Evolutionary conservation across 2,329 filamentous ascomycete genomes (phyloP), one percentile per base, ranked within the genome.

Genomic region (Thermothelomyces thermophilus): DNA sequence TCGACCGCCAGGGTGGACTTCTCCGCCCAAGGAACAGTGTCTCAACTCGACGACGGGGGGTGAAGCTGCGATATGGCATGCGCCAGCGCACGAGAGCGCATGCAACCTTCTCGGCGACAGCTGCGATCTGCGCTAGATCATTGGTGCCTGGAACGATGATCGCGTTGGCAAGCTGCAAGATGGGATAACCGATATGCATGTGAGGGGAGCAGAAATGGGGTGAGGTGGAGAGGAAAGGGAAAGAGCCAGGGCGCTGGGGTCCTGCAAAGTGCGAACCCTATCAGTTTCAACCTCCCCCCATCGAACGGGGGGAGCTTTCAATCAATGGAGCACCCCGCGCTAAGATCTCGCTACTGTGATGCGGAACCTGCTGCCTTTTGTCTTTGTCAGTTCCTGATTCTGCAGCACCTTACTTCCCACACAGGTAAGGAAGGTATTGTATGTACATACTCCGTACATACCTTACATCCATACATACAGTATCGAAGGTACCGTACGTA

Each of bases 291-390:
- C n/a, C n/a, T n/a, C n/a, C n/a, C n/a, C n/a, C n/a, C n/a, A n/a
- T n/a, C n/a, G n/a, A n/a, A n/a, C n/a, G n/a, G n/a, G n/a, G n/a
- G n/a, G n/a, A n/a, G n/a, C n/a, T n/a, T n/a, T n/a, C n/a, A n/a
- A n/a, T n/a, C n/a, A 26, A 58, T 54, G 57, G 57, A 44, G 45
- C 48, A 52, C 56, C 58, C 58, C 56, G 57, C 58, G 54, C 48
- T 42, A 34, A 56, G 56, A 58, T 60, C 54, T 53, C 34, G 43
- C 43, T 36, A 30, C n/a, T n/a, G n/a, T n/a, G n/a, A n/a, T 56
- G 56, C 52, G 47, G 19, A 48, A 51, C 42, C 46, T 31, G 24
- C 51, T 48, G 51, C 53, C 53, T 54, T 52, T 52, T 50, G 43
- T 47, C 46, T 36, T 49, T 47, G 47, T n/a, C 24, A 26, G 24